A percentile compares a stretch with the other conserved stretches of the same genome.
phyloP scores from a whole-genome alignment of 495 filamentous ascomycete genomes.

The Penicillium angulare region DNA sequence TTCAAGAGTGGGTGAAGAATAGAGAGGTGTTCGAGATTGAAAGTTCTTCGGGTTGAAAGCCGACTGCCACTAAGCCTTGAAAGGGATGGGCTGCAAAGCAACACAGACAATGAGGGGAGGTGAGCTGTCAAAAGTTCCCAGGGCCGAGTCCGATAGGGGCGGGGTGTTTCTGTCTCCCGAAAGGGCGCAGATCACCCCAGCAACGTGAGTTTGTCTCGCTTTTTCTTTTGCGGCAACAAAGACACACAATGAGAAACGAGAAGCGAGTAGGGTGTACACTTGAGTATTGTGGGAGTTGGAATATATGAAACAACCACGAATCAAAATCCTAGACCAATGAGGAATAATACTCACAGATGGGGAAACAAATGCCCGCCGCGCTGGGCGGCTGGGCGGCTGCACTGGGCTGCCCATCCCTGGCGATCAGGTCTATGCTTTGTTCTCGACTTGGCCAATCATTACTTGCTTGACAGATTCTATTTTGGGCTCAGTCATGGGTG shows the following conservation, averaged over 20 bases:
- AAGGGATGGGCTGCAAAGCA: too few species aligned
- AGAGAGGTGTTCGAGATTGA: too few species aligned
- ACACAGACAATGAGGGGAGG: too few species aligned
- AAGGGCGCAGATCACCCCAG: conserved; percentile 20
- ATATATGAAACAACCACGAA: not conserved
- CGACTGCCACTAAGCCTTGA: conserved; percentile 1
- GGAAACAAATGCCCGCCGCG: too few species aligned
- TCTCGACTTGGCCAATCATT: not conserved
- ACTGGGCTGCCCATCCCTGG: too few species aligned
- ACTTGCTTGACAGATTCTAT: conserved; percentile 1
- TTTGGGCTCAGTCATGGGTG: not conserved
- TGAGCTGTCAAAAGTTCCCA: conserved; percentile 4
- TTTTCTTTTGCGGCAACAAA: too few species aligned
- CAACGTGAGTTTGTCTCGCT: conserved; percentile 9
- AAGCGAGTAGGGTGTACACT: not conserved
- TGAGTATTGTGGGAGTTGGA: not conserved
- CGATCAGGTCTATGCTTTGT: conserved; percentile 3
- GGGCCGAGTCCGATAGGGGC: conserved; percentile 12
- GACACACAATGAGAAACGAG: too few species aligned
- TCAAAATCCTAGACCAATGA: too few species aligned
- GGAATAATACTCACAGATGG: too few species aligned
- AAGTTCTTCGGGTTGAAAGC: not conserved
- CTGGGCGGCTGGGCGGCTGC: too few species aligned
- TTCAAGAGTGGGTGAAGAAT: conserved; percentile 3
- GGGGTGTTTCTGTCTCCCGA: conserved; percentile 13